Conservation (phyloP, 2,329 filamentous ascomycete genomes). For the Colletotrichum siamense region DNA sequence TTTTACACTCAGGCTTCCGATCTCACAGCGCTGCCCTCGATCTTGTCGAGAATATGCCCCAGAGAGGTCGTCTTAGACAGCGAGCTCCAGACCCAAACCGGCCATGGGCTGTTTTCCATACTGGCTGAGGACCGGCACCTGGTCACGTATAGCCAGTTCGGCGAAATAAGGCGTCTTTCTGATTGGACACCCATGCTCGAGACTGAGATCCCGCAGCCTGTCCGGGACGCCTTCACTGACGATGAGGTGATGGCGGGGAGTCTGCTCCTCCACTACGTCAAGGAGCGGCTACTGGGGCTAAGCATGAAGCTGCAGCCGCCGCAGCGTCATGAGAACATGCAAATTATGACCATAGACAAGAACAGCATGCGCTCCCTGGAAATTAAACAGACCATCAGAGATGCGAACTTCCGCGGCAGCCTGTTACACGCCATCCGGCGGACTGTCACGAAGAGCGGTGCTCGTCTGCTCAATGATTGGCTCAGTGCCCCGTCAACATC, state of each 20-base stretch:
- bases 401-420: slow-evolving; percentile 81
- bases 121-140: slow-evolving; percentile 78
- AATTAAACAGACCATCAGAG: slow-evolving; percentile 84
- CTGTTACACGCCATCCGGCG: slow-evolving; percentile 87
- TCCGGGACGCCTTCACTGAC: slow-evolving; percentile 62
- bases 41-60: slow-evolving; percentile 82
- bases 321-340: slow-evolving; percentile 72
- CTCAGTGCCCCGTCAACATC: slow-evolving; percentile 93
- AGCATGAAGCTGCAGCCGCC: slow-evolving; percentile 86
- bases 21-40: slow-evolving; percentile 75
- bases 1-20: slow-evolving; percentile 86
- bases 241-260: slow-evolving; percentile 80
- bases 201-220: slow-evolving; percentile 64
- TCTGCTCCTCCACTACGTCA: slow-evolving; percentile 84
- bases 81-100: slow-evolving; percentile 59
- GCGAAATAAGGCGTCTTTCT: slow-evolving; percentile 52
- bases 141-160: slow-evolving; percentile 71
- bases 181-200: slow-evolving; percentile 83
- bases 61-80: slow-evolving; percentile 84
- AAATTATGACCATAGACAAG: slow-evolving; percentile 90
- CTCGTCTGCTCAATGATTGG: slow-evolving; percentile 82
- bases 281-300: slow-evolving; percentile 76
- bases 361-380: slow-evolving; percentile 90
- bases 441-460: slow-evolving; percentile 91
- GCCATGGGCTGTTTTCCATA: slow-evolving; percentile 68